A percentile compares a stretch with the other conserved stretches of the same genome.
phyloP scores from a whole-genome alignment of 768 basidiomycete genomes.

The Hydnomerulius pinastri region DNA sequence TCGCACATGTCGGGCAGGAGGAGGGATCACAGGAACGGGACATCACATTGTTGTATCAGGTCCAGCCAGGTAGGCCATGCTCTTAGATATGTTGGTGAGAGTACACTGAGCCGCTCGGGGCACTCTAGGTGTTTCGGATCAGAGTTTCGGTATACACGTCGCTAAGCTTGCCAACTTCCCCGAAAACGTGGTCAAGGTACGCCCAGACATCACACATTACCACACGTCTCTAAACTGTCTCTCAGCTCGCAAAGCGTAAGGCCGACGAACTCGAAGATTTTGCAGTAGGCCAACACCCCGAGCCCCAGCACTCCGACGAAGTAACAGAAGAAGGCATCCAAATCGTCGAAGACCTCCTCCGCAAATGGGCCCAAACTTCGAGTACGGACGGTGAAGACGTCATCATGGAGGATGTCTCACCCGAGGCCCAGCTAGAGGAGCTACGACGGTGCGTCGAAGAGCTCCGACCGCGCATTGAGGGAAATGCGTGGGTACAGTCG shows the following conservation, averaged over 20 bases:
- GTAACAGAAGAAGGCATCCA: constrained; percentile 77
- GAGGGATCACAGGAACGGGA: constrained; percentile 58
- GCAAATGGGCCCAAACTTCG: constrained; percentile 54
- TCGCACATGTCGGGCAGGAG: constrained; percentile 78
- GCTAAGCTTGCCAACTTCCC: constrained; percentile 98
- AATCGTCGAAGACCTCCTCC: constrained; percentile 78
- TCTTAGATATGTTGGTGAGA: not conserved
- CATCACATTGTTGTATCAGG: constrained; percentile 78
- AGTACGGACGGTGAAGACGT: constrained; percentile 45
- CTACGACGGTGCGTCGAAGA: constrained; percentile 64
- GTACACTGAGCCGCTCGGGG: constrained; percentile 1
- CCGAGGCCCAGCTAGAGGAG: constrained; percentile 40
- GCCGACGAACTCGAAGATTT: constrained; percentile 93
- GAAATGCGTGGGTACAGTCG: constrained; percentile 75
- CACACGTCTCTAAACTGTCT: not conserved
- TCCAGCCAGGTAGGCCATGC: constrained; percentile 65
- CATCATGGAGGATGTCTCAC: constrained; percentile 49
- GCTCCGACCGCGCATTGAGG: constrained; percentile 70
- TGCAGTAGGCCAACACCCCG: constrained; percentile 42
- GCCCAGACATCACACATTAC: constrained; percentile 7
- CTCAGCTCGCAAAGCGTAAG: constrained; percentile 85
- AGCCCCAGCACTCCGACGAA: constrained; percentile 53
- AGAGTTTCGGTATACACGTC: constrained; percentile 98
- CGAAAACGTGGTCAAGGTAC: constrained; percentile 85
- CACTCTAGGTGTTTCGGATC: constrained; percentile 80